Conservation (phyloP, 2,329 filamentous ascomycete species). For the Fusarium illudens region DNA sequence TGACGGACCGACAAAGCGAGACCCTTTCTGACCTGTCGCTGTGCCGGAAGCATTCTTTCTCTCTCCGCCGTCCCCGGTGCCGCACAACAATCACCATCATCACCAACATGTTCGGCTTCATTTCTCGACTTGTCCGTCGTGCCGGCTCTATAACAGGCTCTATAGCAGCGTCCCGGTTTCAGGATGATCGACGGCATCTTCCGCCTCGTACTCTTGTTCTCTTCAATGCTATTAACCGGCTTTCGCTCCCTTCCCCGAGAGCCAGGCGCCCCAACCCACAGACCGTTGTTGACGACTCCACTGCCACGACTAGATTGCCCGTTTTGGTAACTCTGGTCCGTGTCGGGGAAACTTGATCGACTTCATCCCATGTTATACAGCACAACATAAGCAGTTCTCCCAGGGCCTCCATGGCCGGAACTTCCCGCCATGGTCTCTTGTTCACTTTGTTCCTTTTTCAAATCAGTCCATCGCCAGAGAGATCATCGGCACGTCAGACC, state of each 20-base stretch:
- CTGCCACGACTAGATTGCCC: conserved; percentile 41
- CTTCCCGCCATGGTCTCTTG: conserved; percentile 25
- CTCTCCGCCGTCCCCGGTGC: conserved; percentile 19
- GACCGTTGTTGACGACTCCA: conserved; percentile 34
- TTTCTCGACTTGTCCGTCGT: conserved; percentile 10
- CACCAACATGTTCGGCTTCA: conserved; percentile 21
- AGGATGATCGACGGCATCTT: conserved; percentile 23
- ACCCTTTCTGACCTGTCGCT: conserved; percentile 13
- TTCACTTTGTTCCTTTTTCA: conserved; percentile 15
- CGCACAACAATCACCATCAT: background rate
- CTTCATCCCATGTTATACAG: conserved; percentile 37
- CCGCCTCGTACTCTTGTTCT: conserved; percentile 25
- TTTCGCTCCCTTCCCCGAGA: conserved; percentile 30
- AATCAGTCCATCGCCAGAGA: conserved; percentile 34
- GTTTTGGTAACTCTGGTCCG: conserved; percentile 39
- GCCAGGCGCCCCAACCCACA: conserved; percentile 29
- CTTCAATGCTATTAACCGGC: conserved; percentile 14
- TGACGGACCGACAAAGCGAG: conserved; percentile 20
- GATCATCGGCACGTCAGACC: conserved; percentile 39
- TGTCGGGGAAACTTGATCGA: conserved; percentile 38
- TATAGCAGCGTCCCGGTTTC: conserved; percentile 22
- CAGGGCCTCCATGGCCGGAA: conserved; percentile 29
- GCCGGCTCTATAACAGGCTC: conserved; percentile 14
- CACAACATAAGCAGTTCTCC: conserved; percentile 27
- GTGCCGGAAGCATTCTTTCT: conserved; percentile 5